These are phyloP conservation scores for Linanthus parryae DNA, from an alignment of 148 eudicot genomes.

Conservation along the genomic window DNA sequence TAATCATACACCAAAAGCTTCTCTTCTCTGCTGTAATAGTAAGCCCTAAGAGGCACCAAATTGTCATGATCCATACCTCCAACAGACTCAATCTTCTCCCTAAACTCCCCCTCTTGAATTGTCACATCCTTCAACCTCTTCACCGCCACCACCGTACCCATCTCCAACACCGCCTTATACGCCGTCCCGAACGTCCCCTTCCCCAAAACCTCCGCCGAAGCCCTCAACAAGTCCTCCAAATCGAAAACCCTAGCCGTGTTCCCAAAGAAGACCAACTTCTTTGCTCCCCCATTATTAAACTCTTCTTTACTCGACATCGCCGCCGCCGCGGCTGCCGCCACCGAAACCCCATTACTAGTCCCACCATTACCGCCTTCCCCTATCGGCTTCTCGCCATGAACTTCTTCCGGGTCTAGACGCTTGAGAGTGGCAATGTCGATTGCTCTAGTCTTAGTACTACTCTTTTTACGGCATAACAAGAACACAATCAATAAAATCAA, in stretches of 20 bases:
- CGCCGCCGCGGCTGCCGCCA: conserved; percentile 30
- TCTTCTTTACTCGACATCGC: conserved; percentile 8
- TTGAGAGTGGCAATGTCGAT: conserved; percentile 35
- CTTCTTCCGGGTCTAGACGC: conserved; percentile 31
- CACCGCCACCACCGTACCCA: conserved; percentile 69
- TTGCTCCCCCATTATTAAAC: conserved; percentile 19
- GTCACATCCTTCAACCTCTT: conserved; percentile 84
- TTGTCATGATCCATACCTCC: conserved; percentile 76
- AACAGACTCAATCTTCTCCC: conserved; percentile 67
- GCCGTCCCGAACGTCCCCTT: conserved; percentile 94
- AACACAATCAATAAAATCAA: conserved; percentile 37
- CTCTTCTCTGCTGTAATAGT: conserved; percentile 74
- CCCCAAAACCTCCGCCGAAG: conserved; percentile 90
- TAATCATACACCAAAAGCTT: conserved; percentile 86
- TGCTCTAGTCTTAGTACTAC: conserved; percentile 27
- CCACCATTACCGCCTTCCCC: conserved; percentile 24
- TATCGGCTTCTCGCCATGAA: conserved; percentile 26
- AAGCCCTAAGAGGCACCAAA: conserved; percentile 85
- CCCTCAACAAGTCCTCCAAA: conserved; percentile 76
- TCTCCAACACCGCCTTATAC: conserved; percentile 77
- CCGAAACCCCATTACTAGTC: conserved; percentile 28
- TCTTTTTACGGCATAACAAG: conserved; percentile 42
- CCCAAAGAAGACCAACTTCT: conserved; percentile 71
- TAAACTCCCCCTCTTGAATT: conserved; percentile 52
- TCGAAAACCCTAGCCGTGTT: conserved; percentile 48